These are phyloP conservation scores for Malania oleifera DNA, from an alignment of 164 flowering plant genomes.

Conservation along the genomic window DNA sequence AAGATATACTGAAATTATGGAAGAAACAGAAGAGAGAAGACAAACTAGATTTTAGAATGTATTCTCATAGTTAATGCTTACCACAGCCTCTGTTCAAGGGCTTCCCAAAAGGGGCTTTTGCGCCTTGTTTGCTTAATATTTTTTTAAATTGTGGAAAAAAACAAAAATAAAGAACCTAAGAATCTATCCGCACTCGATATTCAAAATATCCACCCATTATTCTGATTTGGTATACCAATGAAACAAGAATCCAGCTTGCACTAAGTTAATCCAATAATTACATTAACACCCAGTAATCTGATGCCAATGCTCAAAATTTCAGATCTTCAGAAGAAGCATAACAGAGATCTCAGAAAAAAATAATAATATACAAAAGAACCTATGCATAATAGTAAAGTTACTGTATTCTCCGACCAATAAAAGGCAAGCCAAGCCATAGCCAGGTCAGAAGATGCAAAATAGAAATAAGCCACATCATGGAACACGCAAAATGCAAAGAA, in stretches of 20 bases:
- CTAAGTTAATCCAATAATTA: background rate
- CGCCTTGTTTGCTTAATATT: too few species aligned
- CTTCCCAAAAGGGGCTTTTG: too few species aligned
- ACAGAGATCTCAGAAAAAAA: conserved; percentile 16
- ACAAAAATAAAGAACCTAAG: too few species aligned
- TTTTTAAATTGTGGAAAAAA: too few species aligned
- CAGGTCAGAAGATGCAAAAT: conserved; percentile 13
- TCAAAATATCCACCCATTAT: background rate
- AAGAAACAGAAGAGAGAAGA: background rate
- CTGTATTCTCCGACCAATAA: background rate
- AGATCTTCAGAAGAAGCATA: background rate
- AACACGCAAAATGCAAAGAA: background rate
- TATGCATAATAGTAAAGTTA: conserved; percentile 3
- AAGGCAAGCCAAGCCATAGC: conserved; percentile 1
- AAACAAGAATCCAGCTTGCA: too few species aligned
- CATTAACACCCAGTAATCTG: background rate
- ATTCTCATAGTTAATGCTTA: too few species aligned
- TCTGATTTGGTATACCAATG: background rate
- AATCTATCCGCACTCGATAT: too few species aligned
- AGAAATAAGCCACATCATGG: background rate
- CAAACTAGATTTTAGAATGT: too few species aligned
- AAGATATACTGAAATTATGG: background rate
- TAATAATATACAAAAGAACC: conserved; percentile 4
- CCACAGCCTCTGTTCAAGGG: too few species aligned
- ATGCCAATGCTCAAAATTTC: background rate